Percentiles rank a stretch among this genome's conserved stretches.
Conservation (phyloP, 306 rosid species). For the Inga leiocalycina region DNA sequence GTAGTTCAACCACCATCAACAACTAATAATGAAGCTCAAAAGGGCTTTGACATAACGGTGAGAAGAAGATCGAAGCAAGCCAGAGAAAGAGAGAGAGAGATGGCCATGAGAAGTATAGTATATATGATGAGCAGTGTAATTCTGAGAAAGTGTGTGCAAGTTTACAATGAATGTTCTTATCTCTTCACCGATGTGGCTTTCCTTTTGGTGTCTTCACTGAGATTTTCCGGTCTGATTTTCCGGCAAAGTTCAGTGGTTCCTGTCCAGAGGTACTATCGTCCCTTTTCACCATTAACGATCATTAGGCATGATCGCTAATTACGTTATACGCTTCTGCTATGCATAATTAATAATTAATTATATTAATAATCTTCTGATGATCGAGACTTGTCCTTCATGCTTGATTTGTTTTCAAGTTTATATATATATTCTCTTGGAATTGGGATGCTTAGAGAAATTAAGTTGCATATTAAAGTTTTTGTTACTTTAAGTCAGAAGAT, state of each 20-base stretch:
- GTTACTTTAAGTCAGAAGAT: neutral
- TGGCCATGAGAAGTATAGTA: slow-evolving; percentile 29
- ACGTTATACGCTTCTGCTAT: neutral
- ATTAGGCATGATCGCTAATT: slow-evolving; percentile 26
- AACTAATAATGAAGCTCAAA: too few relatives aligned
- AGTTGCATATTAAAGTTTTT: neutral
- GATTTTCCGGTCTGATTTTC: slow-evolving; percentile 39
- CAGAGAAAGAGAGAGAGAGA: neutral
- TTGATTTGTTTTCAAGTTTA: neutral
- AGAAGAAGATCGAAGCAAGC: neutral
- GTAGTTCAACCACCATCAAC: too few relatives aligned
- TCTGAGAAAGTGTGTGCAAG: slow-evolving; percentile 40
- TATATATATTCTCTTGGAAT: neutral
- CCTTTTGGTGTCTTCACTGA: slow-evolving; percentile 38
- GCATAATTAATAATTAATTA: neutral
- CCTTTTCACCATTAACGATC: slow-evolving; percentile 35
- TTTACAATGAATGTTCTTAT: slow-evolving; percentile 28
- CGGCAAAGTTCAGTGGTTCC: slow-evolving; percentile 33
- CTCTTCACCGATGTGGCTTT: slow-evolving; percentile 34
- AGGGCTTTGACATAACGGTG: neutral
- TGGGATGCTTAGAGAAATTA: neutral
- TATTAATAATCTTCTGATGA: neutral
- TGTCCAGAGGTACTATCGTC: slow-evolving; percentile 29
- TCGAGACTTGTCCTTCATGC: neutral
- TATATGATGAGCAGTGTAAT: slow-evolving; percentile 36